Evolutionary conservation across 345 rosid genomes (phyloP).

Genomic region (Acer campestre): DNA sequence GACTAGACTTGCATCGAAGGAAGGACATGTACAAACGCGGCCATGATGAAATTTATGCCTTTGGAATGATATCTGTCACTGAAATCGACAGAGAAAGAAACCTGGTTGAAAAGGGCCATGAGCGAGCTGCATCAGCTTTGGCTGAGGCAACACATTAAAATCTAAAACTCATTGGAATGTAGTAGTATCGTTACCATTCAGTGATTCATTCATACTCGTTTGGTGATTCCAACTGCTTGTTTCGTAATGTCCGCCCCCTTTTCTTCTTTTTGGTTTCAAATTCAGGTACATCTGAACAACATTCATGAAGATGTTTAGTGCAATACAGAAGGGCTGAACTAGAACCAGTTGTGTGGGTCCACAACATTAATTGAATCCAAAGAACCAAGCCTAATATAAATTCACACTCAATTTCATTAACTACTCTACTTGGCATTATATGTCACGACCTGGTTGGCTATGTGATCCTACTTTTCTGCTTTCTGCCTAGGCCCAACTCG

Average conservation of each 20-base stretch:
- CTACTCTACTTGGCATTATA: background rate
- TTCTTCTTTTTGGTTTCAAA: conserved; percentile 53
- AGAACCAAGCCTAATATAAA: background rate
- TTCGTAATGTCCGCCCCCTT: conserved; percentile 38
- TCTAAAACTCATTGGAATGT: background rate
- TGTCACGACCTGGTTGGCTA: background rate
- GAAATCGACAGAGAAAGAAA: background rate
- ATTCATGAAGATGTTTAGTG: background rate
- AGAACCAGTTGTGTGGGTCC: too few species aligned
- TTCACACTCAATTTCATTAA: background rate
- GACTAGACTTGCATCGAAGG: conserved; percentile 10
- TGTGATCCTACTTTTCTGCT: background rate
- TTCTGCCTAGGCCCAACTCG: background rate
- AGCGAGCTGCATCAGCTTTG: conserved; percentile 8
- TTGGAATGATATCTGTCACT: background rate
- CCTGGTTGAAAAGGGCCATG: conserved; percentile 3
- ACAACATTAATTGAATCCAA: background rate
- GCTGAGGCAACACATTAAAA: conserved; percentile 2
- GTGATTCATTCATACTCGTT: conserved; percentile 32
- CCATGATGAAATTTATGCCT: conserved; percentile 9
- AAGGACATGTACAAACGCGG: conserved; percentile 23
- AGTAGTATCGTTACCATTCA: background rate
- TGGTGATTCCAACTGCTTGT: conserved; percentile 36
- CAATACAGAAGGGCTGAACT: background rate
- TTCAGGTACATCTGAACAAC: conserved; percentile 43